Evolutionary conservation across 148 eudicot species (phyloP).

Genomic region (Chenopodium suecicum): DNA sequence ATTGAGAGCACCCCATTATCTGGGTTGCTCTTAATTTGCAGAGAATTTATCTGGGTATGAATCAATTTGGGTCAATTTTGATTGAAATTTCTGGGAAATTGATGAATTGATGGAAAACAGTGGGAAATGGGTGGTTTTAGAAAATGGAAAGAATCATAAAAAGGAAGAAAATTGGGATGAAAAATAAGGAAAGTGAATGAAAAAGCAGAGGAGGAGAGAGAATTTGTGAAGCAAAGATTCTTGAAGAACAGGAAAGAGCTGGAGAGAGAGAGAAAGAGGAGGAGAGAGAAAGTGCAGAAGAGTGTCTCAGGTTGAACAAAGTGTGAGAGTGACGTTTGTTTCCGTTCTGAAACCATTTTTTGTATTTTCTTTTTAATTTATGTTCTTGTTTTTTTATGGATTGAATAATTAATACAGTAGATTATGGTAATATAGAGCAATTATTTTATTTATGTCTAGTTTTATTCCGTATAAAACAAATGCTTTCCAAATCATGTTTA

Average conservation of each 20-base stretch:
- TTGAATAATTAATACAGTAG: no score
- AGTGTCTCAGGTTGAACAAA: constrained; percentile 3
- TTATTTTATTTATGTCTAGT: no score
- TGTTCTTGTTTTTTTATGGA: no score
- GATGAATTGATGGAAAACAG: neutral
- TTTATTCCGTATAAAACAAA: no score
- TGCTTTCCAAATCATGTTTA: no score
- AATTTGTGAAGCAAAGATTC: neutral
- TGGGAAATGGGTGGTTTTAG: neutral
- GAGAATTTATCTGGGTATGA: neutral
- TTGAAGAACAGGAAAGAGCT: neutral
- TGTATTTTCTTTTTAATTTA: neutral
- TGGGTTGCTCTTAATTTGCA: neutral
- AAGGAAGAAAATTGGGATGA: neutral
- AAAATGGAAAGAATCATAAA: neutral
- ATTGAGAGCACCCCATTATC: constrained; percentile 74
- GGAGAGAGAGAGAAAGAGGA: neutral
- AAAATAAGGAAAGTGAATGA: neutral
- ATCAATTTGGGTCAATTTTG: no score
- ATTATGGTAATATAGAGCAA: no score
- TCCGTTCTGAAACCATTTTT: constrained; percentile 10
- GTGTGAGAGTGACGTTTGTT: constrained; percentile 19
- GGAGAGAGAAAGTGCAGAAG: neutral
- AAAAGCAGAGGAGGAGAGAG: neutral
- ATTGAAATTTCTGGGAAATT: neutral